Percentiles rank a stretch among this genome's conserved stretches.
Evolutionary conservation across 768 basidiomycete genomes (phyloP).

Genomic region (Chalciporus piperatus): DNA sequence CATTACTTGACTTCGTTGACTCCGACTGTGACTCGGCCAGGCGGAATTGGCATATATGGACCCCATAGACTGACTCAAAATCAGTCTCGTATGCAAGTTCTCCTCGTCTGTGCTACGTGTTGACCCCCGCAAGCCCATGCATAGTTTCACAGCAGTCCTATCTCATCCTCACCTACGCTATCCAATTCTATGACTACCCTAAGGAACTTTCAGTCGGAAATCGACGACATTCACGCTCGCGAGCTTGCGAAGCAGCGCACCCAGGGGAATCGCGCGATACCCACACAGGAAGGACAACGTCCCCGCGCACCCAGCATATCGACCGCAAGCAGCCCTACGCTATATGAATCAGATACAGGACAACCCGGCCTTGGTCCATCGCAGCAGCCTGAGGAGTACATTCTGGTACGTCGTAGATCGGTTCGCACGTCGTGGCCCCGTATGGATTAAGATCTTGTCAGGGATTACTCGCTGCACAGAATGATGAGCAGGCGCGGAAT

Average conservation of each 20-base stretch:
- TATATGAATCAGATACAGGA: not conserved
- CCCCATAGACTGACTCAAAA: not conserved
- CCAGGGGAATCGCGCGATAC: constrained; percentile 17
- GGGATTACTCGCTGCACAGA: constrained; percentile 44
- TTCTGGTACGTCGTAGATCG: constrained; percentile 12
- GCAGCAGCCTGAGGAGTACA: constrained; percentile 16
- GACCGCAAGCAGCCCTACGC: not conserved
- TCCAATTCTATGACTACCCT: constrained; percentile 29
- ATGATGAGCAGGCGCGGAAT: constrained; percentile 59
- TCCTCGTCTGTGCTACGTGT: constrained; percentile 1
- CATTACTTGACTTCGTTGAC: not conserved
- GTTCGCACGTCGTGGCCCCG: not conserved
- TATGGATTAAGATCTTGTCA: constrained; percentile 7
- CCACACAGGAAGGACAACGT: constrained; percentile 38
- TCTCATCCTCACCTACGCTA: constrained; percentile 1
- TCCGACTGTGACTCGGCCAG: not conserved
- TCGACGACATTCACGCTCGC: constrained; percentile 69
- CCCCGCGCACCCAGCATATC: constrained; percentile 8
- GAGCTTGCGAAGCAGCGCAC: constrained; percentile 63
- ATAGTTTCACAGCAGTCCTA: constrained; percentile 1
- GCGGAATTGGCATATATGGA: not conserved
- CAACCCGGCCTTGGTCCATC: constrained; percentile 5
- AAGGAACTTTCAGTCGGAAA: constrained; percentile 59
- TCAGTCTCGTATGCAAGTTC: not conserved
- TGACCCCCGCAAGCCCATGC: constrained; percentile 14